Conservation (phyloP, 768 basidiomycete species). For the Dioszegia hungarica region DNA sequence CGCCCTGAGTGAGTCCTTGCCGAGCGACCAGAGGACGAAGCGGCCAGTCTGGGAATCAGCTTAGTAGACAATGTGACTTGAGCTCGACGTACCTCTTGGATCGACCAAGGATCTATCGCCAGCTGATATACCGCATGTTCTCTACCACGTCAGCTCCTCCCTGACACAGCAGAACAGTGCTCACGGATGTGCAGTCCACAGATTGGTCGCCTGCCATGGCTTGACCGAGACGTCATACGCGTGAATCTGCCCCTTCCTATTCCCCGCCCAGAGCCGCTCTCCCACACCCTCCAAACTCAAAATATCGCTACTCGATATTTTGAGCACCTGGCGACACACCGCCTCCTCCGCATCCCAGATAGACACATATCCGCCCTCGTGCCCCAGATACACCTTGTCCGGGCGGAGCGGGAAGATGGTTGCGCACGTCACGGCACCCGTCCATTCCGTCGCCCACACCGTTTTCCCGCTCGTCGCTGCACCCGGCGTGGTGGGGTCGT, state of each 20-base stretch:
- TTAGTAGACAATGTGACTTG: too few relatives aligned
- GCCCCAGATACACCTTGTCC: slow-evolving; percentile 71
- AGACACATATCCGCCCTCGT: slow-evolving; percentile 83
- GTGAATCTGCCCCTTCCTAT: slow-evolving; percentile 71
- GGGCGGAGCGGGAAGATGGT: slow-evolving; percentile 68
- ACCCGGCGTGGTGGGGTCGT: slow-evolving; percentile 56
- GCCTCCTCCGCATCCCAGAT: slow-evolving; percentile 62
- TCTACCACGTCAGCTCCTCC: slow-evolving; percentile 16
- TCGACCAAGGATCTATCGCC: slow-evolving; percentile 66
- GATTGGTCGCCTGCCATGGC: slow-evolving; percentile 83
- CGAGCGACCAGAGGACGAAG: slow-evolving; percentile 69
- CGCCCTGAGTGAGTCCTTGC: slow-evolving; percentile 66
- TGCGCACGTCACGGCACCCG: slow-evolving; percentile 77
- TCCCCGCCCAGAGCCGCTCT: slow-evolving; percentile 79
- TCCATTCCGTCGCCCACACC: slow-evolving; percentile 60
- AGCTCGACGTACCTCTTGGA: slow-evolving; percentile 58
- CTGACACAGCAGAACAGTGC: slow-evolving; percentile 8
- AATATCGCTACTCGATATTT: slow-evolving; percentile 75
- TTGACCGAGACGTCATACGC: slow-evolving; percentile 65
- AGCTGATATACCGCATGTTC: slow-evolving; percentile 61
- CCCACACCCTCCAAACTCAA: slow-evolving; percentile 79
- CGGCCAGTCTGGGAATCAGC: slow-evolving; percentile 44
- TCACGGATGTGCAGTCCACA: slow-evolving; percentile 72
- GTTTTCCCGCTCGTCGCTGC: slow-evolving; percentile 51
- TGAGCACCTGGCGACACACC: slow-evolving; percentile 67